Percentiles rank a stretch among this genome's conserved stretches.
phyloP scores from a whole-genome alignment of 768 basidiomycete genomes.

The Tulasnella sp. region DNA sequence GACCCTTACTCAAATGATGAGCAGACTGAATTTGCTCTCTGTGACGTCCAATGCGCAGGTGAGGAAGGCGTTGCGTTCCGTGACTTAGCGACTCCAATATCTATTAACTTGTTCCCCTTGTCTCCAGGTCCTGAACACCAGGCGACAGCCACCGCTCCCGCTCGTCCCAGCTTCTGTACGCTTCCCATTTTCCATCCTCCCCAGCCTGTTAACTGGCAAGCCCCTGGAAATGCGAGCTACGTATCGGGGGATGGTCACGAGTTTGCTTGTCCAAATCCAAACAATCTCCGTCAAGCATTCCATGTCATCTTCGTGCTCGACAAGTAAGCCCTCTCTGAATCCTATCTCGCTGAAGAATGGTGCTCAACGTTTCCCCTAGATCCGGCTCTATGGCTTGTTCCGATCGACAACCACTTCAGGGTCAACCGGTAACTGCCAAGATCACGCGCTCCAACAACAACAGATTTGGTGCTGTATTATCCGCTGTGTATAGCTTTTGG shows the following conservation, averaged over 20 bases:
- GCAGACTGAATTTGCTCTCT: conserved; percentile 40
- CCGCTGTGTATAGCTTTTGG: conserved; percentile 49
- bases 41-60: conserved; percentile 26
- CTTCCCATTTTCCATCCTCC: conserved; percentile 43
- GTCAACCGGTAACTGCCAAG: conserved; percentile 31
- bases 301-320: conserved; percentile 55
- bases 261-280: conserved; percentile 44
- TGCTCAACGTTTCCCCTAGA: conserved; percentile 21
- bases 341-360: not conserved
- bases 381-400: conserved; percentile 37
- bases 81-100: not conserved
- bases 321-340: conserved; percentile 23
- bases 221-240: conserved; percentile 29
- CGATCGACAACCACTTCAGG: conserved; percentile 36
- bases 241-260: conserved; percentile 48
- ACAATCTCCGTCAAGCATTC: conserved; percentile 39
- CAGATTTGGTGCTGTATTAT: conserved; percentile 49
- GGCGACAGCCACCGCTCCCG: conserved; percentile 28
- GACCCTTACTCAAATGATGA: conserved; percentile 52
- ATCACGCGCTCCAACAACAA: conserved; percentile 34
- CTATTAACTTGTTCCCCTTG: not conserved
- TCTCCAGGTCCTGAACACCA: conserved; percentile 42
- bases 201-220: conserved; percentile 19
- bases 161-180: conserved; percentile 42
- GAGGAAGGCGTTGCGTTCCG: conserved; percentile 15